phyloP scores from a whole-genome alignment of 176 grass and related monocot genomes.

The Oropetium thomaeum region DNA sequence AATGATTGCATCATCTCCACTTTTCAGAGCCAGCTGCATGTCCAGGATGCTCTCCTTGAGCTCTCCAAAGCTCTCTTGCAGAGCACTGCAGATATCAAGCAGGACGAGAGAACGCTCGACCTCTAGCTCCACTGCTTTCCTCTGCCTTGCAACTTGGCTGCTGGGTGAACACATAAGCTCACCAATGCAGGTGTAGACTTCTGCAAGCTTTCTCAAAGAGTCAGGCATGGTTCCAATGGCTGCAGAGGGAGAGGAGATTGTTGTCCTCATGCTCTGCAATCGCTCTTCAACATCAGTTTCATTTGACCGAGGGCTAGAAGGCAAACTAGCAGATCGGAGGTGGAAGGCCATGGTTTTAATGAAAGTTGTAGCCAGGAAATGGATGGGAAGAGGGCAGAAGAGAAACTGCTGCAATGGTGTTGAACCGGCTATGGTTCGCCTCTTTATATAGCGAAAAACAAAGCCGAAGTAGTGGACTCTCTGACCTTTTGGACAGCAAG shows the following conservation, averaged over 20 bases:
- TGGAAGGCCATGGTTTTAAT: constrained; percentile 34
- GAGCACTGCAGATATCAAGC: constrained; percentile 22
- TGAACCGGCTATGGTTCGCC: neutral
- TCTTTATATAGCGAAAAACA: constrained; percentile 15
- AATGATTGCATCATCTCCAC: neutral
- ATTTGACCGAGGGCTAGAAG: constrained; percentile 2
- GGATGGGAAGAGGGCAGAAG: constrained; percentile 4
- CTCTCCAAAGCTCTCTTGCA: constrained; percentile 12
- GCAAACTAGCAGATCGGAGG: constrained; percentile 23
- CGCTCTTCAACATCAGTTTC: neutral
- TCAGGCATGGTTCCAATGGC: neutral
- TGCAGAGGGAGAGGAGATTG: neutral
- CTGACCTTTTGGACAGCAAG: neutral
- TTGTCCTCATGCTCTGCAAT: constrained; percentile 10
- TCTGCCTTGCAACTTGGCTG: constrained; percentile 25
- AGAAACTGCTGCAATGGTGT: neutral
- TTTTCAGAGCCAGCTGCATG: constrained; percentile 21
- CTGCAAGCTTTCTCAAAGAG: constrained; percentile 24
- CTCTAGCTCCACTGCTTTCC: constrained; percentile 36
- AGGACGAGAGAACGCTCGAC: constrained; percentile 28
- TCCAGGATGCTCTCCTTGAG: constrained; percentile 17
- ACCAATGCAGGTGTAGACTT: constrained; percentile 28
- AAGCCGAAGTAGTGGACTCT: neutral
- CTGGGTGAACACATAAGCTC: constrained; percentile 27
- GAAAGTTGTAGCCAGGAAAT: neutral